Evolutionary conservation across 179 eudicot species (phyloP).

Genomic region (Dionaea muscipula): DNA sequence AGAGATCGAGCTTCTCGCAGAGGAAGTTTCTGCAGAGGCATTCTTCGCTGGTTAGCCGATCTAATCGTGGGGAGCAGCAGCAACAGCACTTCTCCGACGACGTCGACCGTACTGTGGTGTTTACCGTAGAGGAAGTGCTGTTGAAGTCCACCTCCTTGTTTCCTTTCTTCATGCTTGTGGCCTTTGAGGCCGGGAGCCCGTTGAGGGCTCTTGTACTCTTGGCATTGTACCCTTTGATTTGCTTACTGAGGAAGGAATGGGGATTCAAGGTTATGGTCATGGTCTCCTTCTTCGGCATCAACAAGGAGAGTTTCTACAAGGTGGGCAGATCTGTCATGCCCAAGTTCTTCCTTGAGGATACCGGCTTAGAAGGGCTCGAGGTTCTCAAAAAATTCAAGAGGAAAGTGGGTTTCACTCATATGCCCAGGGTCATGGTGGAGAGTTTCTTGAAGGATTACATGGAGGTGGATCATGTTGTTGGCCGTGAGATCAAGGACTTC

Average conservation of each 20-base stretch:
- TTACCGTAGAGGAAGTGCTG: slow-evolving; percentile 47
- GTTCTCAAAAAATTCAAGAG: slow-evolving; percentile 29
- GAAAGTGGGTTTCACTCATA: slow-evolving; percentile 39
- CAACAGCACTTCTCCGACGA: too few relatives aligned
- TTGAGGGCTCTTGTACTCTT: slow-evolving; percentile 44
- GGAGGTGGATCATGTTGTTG: slow-evolving; percentile 48
- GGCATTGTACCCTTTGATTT: slow-evolving; percentile 39
- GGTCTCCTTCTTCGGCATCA: slow-evolving; percentile 52
- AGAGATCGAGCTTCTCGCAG: too few relatives aligned
- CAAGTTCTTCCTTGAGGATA: slow-evolving; percentile 58
- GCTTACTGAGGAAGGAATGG: slow-evolving; percentile 24
- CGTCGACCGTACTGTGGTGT: slow-evolving; percentile 27
- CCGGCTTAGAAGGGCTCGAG: slow-evolving; percentile 48
- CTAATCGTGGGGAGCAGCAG: too few relatives aligned
- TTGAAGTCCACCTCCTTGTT: slow-evolving; percentile 40
- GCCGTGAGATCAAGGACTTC: slow-evolving; percentile 35
- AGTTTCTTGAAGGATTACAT: slow-evolving; percentile 51
- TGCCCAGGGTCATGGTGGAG: slow-evolving; percentile 59
- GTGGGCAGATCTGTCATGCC: slow-evolving; percentile 53
- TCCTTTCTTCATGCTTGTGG: slow-evolving; percentile 65
- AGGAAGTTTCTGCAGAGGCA: too few relatives aligned
- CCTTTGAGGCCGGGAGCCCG: slow-evolving; percentile 56
- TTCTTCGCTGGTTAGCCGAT: too few relatives aligned
- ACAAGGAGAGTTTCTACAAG: slow-evolving; percentile 27
- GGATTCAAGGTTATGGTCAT: slow-evolving; percentile 45